phyloP scores from a whole-genome alignment of 441 rosid genomes.

The Viola pubescens region DNA sequence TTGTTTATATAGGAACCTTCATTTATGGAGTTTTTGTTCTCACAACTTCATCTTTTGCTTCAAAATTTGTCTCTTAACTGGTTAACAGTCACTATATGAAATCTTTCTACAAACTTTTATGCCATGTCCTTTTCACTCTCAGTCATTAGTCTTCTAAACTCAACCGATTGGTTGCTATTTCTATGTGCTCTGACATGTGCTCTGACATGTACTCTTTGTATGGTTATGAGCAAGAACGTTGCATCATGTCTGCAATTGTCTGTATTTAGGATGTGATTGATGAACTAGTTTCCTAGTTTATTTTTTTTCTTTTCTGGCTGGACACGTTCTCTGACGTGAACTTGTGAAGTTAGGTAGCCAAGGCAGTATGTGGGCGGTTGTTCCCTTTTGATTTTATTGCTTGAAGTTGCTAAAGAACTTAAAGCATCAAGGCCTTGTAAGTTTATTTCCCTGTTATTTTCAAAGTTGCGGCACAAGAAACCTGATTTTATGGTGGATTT shows the following conservation, averaged over 20 bases:
- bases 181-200: background rate
- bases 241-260: background rate
- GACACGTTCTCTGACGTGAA: too few species aligned
- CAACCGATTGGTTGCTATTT: background rate
- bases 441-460: background rate
- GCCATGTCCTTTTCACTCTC: background rate
- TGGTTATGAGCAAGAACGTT: background rate
- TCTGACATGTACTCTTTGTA: background rate
- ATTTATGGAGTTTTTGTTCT: background rate
- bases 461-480: background rate
- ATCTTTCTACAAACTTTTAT: background rate
- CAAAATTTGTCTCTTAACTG: background rate
- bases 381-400: background rate
- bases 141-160: too few species aligned
- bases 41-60: background rate
- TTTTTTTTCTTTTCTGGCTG: background rate
- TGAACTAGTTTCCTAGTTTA: background rate
- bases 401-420: conserved; percentile 1
- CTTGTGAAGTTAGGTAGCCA: too few species aligned
- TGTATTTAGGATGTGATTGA: background rate
- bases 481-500: background rate
- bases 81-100: background rate
- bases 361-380: background rate
- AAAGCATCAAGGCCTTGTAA: background rate
- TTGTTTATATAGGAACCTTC: background rate